Percentiles rank a stretch among this genome's conserved stretches.
Evolutionary conservation across 768 basidiomycete species (phyloP).

Genomic region (Boletus rufocinnamomeus): DNA sequence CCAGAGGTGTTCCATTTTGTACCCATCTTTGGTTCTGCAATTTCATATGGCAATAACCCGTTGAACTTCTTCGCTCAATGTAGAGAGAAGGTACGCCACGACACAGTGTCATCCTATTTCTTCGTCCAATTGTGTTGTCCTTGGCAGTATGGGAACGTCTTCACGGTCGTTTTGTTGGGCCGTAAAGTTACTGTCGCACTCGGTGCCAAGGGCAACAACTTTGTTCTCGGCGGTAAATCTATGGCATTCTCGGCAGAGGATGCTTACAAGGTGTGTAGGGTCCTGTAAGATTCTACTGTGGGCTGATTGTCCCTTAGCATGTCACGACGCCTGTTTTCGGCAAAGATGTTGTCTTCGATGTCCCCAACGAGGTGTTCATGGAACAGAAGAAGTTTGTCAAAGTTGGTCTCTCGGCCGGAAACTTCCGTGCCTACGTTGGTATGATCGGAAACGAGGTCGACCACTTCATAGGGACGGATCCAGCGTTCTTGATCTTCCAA

Average conservation of each 20-base stretch:
- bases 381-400: conserved; percentile 99
- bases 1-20: conserved; percentile 93
- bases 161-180: conserved; percentile 91
- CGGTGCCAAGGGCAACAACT: conserved; percentile 90
- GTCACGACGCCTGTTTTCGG: conserved; percentile 95
- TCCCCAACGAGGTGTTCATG: conserved; percentile 96
- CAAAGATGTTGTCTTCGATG: conserved; percentile 96
- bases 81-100: conserved; percentile 70
- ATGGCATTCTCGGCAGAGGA: conserved; percentile 93
- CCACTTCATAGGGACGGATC: conserved; percentile 67
- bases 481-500: conserved; percentile 62
- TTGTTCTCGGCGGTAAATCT: conserved; percentile 91
- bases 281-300: not conserved
- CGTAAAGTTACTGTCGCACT: conserved; percentile 89
- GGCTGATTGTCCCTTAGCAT: conserved; percentile 50
- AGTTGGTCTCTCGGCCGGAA: conserved; percentile 89
- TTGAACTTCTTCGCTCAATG: conserved; percentile 82
- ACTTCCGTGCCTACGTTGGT: conserved; percentile 80
- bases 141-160: conserved; percentile 89
- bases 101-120: not conserved
- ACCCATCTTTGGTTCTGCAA: conserved; percentile 87
- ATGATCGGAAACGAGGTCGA: conserved; percentile 80
- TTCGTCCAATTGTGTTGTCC: not conserved
- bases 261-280: conserved; percentile 79
- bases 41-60: conserved; percentile 90